Evolutionary conservation across 2,329 filamentous ascomycete species (phyloP).

Genomic region (Xylaria sp.): DNA sequence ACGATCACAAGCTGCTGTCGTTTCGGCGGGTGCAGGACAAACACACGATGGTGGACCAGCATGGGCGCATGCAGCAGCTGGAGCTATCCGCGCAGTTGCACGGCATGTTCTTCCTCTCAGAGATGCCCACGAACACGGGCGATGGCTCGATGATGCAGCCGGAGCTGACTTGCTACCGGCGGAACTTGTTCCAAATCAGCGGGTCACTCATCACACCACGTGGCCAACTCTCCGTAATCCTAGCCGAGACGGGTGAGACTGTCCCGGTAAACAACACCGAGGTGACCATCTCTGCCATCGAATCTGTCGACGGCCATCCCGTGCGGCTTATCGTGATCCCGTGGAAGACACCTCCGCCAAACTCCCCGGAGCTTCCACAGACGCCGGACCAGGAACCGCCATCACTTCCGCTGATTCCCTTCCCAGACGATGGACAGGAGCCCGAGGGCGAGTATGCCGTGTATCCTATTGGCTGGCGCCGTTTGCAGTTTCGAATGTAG

Average conservation of each 20-base stretch:
- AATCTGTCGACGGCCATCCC: slow-evolving; percentile 91
- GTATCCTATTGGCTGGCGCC: slow-evolving; percentile 93
- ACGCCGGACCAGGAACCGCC: slow-evolving; percentile 84
- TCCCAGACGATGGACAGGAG: slow-evolving; percentile 68
- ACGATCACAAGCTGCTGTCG: slow-evolving; percentile 69
- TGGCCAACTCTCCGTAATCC: slow-evolving; percentile 78
- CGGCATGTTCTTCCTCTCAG: slow-evolving; percentile 89
- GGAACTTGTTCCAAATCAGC: slow-evolving; percentile 96
- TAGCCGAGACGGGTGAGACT: slow-evolving; percentile 81
- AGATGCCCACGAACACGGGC: slow-evolving; percentile 73
- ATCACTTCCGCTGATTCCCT: slow-evolving; percentile 77
- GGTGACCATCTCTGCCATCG: slow-evolving; percentile 88
- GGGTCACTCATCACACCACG: slow-evolving; percentile 85
- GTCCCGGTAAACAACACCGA: slow-evolving; percentile 86
- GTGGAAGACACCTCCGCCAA: slow-evolving; percentile 94
- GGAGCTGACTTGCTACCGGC: slow-evolving; percentile 93
- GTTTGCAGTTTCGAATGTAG: slow-evolving; percentile 87
- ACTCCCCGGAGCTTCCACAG: slow-evolving; percentile 73
- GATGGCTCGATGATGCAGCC: slow-evolving; percentile 71
- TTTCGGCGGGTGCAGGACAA: slow-evolving; percentile 68
- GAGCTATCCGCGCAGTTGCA: slow-evolving; percentile 78
- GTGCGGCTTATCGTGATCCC: slow-evolving; percentile 96
- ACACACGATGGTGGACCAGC: slow-evolving; percentile 67
- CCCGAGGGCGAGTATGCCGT: slow-evolving; percentile 83
- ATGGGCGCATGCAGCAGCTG: slow-evolving; percentile 69